Base-by-base conservation (phyloP, 257 asterid genomes). In the Eustoma russellianum region DNA sequence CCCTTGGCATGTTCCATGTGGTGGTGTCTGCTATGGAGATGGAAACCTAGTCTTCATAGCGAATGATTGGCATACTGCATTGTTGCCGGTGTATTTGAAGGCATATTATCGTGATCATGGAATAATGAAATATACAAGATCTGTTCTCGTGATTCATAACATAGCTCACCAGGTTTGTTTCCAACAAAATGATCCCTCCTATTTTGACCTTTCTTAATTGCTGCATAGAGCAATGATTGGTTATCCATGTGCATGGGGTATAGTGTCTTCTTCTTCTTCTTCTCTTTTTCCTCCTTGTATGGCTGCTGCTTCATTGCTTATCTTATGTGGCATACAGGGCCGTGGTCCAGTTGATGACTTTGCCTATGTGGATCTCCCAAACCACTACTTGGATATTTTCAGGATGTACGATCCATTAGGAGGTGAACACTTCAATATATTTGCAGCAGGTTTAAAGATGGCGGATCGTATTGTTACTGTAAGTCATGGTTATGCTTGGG, bases 1-100 rank as follows among this genome's bases (percentile, higher is more conserved):
- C 64, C 97, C 98, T 60, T 92, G 97, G 98, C 46, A 85, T 65
- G 97, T 92, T 55, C 97, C 97, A 11, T 92, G 98, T 67, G 98
- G 98, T 6, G 98, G 98, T 52, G 61, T 83, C 67, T 92, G 98
- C 82, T 92, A 88, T 45, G 98, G 97, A 46, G 98, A 92, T 75
- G 95, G 97, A 71, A 92, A 92, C 69, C 70, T 92, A 66, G 95
- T 71, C 67, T 88, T 88, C 73, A 76, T 92, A 49, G 98, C 95
- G 52, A 88, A 92, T 61, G 98, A 92, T 70, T 92, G 98, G 98
- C 98, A 92, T 74, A 88, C 98, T 33, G 97, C 97, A 28, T 64
- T 92, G 45, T 62, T 92, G 68, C 97, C 98, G 1, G 98, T 92
- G 52, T 92, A 92, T 67, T 88, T 92, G 33, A 92, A 88, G 71